These are phyloP conservation scores for Dalechampia spathulata DNA, from an alignment of 441 rosid genomes.

Conservation along the genomic window DNA sequence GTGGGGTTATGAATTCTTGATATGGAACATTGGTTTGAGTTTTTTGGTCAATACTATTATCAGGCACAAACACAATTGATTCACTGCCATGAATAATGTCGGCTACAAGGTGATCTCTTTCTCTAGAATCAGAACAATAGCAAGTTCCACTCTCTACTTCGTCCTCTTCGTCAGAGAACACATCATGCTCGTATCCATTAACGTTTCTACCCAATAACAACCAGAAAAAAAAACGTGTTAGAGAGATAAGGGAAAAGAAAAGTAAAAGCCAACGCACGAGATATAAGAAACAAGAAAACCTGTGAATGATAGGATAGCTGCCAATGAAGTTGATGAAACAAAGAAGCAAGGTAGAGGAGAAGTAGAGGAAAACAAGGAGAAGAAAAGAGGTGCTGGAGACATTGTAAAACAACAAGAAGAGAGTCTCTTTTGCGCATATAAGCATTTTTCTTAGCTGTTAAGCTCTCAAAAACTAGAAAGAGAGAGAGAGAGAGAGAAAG, in stretches of 20 bases:
- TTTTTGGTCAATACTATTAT: slow-evolving; percentile 2
- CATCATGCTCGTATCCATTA: slow-evolving; percentile 41
- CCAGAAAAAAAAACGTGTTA: not conserved
- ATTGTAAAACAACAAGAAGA: slow-evolving; percentile 60
- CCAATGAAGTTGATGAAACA: slow-evolving; percentile 57
- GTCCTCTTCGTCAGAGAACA: slow-evolving; percentile 57
- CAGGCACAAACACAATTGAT: slow-evolving; percentile 35
- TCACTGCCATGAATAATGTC: slow-evolving; percentile 60
- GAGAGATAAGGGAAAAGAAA: too few species aligned
- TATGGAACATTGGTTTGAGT: slow-evolving; percentile 6
- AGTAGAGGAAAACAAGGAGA: slow-evolving; percentile 58
- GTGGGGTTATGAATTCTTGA: slow-evolving; percentile 18
- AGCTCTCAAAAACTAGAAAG: too few species aligned
- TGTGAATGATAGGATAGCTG: slow-evolving; percentile 51
- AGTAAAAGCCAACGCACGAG: too few species aligned
- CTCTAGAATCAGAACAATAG: slow-evolving; percentile 32
- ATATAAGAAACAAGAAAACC: slow-evolving; percentile 22
- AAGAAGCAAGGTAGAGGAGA: slow-evolving; percentile 52
- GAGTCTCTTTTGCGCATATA: slow-evolving; percentile 75
- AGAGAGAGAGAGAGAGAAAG: too few species aligned
- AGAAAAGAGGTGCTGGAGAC: slow-evolving; percentile 62
- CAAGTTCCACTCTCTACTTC: slow-evolving; percentile 36
- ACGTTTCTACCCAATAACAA: slow-evolving; percentile 35
- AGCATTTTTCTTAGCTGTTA: slow-evolving; percentile 27
- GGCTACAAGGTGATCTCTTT: slow-evolving; percentile 47